phyloP scores from a whole-genome alignment of 441 rosid genomes.

The Hura crepitans region DNA sequence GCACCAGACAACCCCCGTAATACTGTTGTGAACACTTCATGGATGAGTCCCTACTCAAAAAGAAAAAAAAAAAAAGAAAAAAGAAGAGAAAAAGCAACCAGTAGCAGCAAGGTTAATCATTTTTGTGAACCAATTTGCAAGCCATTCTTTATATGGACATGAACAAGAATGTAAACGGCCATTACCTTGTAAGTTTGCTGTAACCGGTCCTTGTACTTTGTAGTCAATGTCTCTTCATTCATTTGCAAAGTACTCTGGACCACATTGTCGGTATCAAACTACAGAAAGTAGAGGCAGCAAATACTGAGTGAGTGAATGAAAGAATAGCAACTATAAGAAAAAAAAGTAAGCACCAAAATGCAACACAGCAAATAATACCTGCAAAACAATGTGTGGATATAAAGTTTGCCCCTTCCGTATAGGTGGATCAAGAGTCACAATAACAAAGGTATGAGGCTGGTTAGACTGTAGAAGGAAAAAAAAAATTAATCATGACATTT shows the following conservation, averaged over 20 bases:
- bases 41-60: constrained; percentile 71
- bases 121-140: constrained; percentile 9
- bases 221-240: constrained; percentile 66
- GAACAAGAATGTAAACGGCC: neutral
- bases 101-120: neutral
- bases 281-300: constrained; percentile 16
- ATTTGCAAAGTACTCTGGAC: constrained; percentile 54
- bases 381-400: constrained; percentile 92
- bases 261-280: constrained; percentile 84
- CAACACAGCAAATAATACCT: constrained; percentile 46
- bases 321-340: neutral
- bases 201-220: constrained; percentile 89
- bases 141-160: neutral
- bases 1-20: constrained; percentile 91
- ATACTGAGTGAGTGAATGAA: constrained; percentile 1
- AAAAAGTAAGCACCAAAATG: neutral
- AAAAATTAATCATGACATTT: constrained; percentile 18
- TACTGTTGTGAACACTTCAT: constrained; percentile 83
- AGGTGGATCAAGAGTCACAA: constrained; percentile 91
- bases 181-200: constrained; percentile 75
- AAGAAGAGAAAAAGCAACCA: constrained; percentile 16
- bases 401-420: constrained; percentile 94
- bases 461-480: constrained; percentile 61
- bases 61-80: too few relatives aligned
- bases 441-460: constrained; percentile 90